Evolutionary conservation across 1,284 basidiomycete genomes (phyloP).

Genomic region (Cryptococcus hybrid): DNA sequence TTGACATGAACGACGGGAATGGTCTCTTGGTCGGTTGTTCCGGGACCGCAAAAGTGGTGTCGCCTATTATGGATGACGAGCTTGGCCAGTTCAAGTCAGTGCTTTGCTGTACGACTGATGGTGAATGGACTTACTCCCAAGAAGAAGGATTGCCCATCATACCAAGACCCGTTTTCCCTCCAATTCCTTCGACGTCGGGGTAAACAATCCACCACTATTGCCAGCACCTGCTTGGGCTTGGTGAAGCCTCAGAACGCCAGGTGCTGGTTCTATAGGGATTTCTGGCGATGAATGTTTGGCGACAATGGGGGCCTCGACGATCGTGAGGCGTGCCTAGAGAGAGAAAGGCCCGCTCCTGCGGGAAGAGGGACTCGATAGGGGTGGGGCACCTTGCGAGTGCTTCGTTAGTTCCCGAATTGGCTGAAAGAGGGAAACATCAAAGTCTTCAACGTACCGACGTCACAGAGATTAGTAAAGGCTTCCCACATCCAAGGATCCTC

Average conservation of each 20-base stretch:
- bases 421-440: neutral
- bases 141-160: constrained; percentile 31
- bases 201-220: constrained; percentile 71
- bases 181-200: constrained; percentile 53
- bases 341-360: constrained; percentile 23
- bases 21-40: constrained; percentile 28
- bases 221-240: constrained; percentile 50
- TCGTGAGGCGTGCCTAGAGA: constrained; percentile 21
- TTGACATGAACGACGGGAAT: constrained; percentile 34
- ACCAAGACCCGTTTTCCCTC: constrained; percentile 15
- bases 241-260: neutral
- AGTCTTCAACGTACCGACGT: constrained; percentile 61
- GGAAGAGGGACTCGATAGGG: constrained; percentile 29
- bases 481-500: constrained; percentile 87
- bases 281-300: constrained; percentile 24
- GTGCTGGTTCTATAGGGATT: neutral
- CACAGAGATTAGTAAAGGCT: constrained; percentile 84
- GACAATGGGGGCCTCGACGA: constrained; percentile 55
- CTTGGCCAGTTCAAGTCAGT: constrained; percentile 8
- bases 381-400: constrained; percentile 25
- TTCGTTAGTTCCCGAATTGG: neutral
- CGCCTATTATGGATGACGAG: constrained; percentile 31
- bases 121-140: constrained; percentile 35
- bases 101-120: neutral
- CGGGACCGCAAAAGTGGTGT: constrained; percentile 38